Conservation (phyloP, 306 rosid genomes). For the Sechiopsis laciniata region DNA sequence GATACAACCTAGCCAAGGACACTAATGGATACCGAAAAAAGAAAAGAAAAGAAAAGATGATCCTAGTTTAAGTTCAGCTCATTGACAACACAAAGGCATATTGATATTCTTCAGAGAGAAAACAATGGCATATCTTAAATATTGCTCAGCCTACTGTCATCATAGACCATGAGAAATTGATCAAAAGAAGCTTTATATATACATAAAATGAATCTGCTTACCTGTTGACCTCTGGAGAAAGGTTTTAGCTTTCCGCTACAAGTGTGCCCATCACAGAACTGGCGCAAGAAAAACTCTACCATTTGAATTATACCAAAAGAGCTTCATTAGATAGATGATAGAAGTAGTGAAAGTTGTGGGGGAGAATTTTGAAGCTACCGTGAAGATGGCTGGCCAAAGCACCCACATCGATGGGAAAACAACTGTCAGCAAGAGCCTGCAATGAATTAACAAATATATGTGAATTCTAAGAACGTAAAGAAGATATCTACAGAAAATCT, state of each 20-base stretch:
- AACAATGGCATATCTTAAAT: not conserved
- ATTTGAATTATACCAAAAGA: not conserved
- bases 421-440: slow-evolving; percentile 74
- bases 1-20: too few relatives aligned
- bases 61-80: not conserved
- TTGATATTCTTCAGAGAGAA: not conserved
- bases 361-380: slow-evolving; percentile 38
- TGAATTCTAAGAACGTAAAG: slow-evolving; percentile 3
- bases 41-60: too few relatives aligned
- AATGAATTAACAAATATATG: slow-evolving; percentile 15
- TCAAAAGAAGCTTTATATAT: not conserved
- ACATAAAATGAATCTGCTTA: slow-evolving; percentile 25
- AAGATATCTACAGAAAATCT: not conserved
- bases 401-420: slow-evolving; percentile 61
- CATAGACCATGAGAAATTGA: slow-evolving; percentile 9
- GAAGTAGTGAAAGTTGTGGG: not conserved
- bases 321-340: slow-evolving; percentile 1
- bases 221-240: slow-evolving; percentile 81
- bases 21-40: too few relatives aligned
- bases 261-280: slow-evolving; percentile 82
- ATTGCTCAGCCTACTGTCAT: slow-evolving; percentile 8
- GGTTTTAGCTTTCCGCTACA: slow-evolving; percentile 75
- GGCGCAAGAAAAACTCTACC: slow-evolving; percentile 83
- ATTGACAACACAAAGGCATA: not conserved
- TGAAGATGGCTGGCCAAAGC: slow-evolving; percentile 69